Base-by-base conservation (phyloP, 2,329 filamentous ascomycete genomes). In the Dissoconium aciculare region DNA sequence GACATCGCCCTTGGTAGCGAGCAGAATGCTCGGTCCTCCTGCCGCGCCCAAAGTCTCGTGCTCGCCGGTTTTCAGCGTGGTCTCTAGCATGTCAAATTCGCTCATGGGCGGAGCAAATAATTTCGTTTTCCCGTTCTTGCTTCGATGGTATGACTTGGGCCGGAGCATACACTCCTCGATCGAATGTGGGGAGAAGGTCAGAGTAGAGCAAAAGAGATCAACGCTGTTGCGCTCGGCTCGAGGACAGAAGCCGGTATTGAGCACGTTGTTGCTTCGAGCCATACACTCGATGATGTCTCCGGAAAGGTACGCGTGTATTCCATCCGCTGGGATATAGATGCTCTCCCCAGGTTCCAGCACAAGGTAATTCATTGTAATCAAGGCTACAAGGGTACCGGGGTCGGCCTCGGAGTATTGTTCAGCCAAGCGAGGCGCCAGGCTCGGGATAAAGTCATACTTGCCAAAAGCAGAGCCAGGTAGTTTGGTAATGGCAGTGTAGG, bases 231-330 rank as follows among this genome's bases (percentile, higher is more conserved):
- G 63, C 27, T 79, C 71, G 0, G 70, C 67, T 1, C 62, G 61
- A 0, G 78, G 76, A 42, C 76, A 83, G 59, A 85, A 81, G 0
- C 78, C 78, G 0, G 69, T 71, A 51, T 79, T 80, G 29, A 84
- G 60, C n/a, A 84, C 77, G 35, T 82, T 81, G 57, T 83, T 74
- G 12, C 66, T 73, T 5, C 76, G 66, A 2, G 78, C 78, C 78
- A 83, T 83, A 54, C 77, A 82, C 52, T 83, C 78, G 43, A 83
- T 71, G 30, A 83, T 80, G 47, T 82, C 71, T 3, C 78, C 78
- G 3, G 66, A 66, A 0, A 83, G 59, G 46, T 81, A 83, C 0
- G 77, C 77, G 46, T 83, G 76, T 32, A 81, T 78, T 4, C 74
- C 76, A 40, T 82, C 76, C 1, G 75, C 74, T 0, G 76, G 77